A percentile compares a stretch with the other conserved stretches of the same genome.
Evolutionary conservation across 2,329 filamentous ascomycete species (phyloP).

Genomic region (Sporothrix inflata): DNA sequence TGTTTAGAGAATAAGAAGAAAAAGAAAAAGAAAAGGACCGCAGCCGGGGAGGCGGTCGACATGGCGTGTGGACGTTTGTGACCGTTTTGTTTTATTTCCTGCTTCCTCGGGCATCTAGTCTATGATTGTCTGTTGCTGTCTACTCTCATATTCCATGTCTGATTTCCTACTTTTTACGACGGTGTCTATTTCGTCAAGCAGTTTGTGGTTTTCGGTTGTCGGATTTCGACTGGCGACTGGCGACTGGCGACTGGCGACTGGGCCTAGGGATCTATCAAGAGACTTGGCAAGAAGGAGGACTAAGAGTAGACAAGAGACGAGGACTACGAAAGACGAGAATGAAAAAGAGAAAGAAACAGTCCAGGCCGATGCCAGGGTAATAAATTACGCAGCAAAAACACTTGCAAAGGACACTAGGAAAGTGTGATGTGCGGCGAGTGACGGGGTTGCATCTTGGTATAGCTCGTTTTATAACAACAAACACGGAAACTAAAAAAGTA

Average conservation of each 20-base stretch:
- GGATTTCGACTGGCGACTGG: neutral
- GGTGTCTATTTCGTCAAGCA: conserved; percentile 3
- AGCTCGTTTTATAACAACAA: conserved; percentile 12
- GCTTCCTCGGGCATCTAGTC: conserved; percentile 8
- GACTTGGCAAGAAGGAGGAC: neutral
- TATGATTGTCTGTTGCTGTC: neutral
- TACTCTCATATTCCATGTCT: neutral
- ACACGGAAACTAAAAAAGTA: conserved; percentile 3
- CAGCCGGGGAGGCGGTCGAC: neutral
- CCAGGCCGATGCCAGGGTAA: neutral
- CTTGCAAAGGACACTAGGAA: conserved; percentile 1
- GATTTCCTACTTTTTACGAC: neutral
- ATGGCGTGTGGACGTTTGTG: neutral
- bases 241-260: neutral
- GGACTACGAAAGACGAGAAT: neutral
- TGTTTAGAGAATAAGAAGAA: neutral
- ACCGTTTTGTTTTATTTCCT: neutral
- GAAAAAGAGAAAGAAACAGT: neutral
- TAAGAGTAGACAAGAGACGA: neutral
- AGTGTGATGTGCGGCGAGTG: neutral
- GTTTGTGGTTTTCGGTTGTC: neutral
- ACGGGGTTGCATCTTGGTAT: neutral
- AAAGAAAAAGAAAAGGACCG: neutral
- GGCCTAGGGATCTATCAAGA: neutral
- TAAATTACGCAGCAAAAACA: conserved; percentile 15